Conservation (phyloP, 768 basidiomycete genomes). For the Mycena leptocephala region DNA sequence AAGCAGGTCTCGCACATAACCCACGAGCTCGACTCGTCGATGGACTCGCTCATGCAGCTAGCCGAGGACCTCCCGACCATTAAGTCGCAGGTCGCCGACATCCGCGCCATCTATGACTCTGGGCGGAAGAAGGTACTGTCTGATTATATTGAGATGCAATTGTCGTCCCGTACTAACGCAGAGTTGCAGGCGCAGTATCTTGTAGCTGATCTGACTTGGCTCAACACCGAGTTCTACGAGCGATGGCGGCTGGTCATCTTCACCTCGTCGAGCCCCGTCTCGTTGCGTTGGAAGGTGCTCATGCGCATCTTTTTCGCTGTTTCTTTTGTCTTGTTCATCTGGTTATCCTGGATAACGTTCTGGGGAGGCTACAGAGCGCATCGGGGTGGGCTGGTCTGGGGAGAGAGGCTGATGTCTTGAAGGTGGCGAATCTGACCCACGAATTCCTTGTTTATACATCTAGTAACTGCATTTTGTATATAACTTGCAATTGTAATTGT, state of each 20-base stretch:
- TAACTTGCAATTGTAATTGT: slow-evolving; percentile 22
- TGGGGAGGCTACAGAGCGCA: slow-evolving; percentile 83
- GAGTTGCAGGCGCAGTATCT: slow-evolving; percentile 72
- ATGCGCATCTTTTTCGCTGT: slow-evolving; percentile 75
- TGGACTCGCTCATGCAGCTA: slow-evolving; percentile 71
- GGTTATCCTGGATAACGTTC: slow-evolving; percentile 74
- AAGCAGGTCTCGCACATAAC: slow-evolving; percentile 77
- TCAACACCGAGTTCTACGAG: slow-evolving; percentile 85
- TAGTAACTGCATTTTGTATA: slow-evolving; percentile 17
- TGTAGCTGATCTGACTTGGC: slow-evolving; percentile 78
- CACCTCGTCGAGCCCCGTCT: slow-evolving; percentile 80
- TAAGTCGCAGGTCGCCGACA: slow-evolving; percentile 73
- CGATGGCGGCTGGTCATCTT: slow-evolving; percentile 85
- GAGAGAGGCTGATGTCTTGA: slow-evolving; percentile 84
- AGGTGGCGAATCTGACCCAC: too few species aligned
- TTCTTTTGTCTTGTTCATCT: slow-evolving; percentile 71
- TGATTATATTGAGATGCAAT: not conserved
- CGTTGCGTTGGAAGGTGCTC: slow-evolving; percentile 77
- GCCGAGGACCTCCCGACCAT: slow-evolving; percentile 74
- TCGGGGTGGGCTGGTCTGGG: slow-evolving; percentile 84
- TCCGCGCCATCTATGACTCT: slow-evolving; percentile 79
- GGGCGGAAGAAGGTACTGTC: slow-evolving; percentile 75
- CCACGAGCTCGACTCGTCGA: slow-evolving; percentile 73
- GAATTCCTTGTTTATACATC: not conserved
- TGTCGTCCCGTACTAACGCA: not conserved